A percentile compares a stretch with the other conserved stretches of the same genome.
Evolutionary conservation across 352 stramenopile species (phyloP).

Genomic region (Pythium folliculosum): DNA sequence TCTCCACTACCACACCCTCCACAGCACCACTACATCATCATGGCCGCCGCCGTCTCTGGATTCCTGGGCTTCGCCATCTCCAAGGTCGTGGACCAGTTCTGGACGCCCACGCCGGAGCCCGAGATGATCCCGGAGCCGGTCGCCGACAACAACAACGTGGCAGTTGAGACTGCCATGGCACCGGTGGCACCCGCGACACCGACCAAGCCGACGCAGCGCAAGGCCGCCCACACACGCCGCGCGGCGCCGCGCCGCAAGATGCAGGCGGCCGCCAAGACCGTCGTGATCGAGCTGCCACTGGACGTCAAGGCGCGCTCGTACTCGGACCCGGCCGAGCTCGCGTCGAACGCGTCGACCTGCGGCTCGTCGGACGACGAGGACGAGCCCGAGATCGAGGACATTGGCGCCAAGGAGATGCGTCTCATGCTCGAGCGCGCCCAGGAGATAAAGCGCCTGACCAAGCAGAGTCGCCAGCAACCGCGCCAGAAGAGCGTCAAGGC

Average conservation of each 20-base stretch:
- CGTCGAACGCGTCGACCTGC: constrained; percentile 40
- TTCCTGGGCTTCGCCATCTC: constrained; percentile 32
- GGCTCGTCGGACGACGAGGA: constrained; percentile 40
- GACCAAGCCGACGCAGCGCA: constrained; percentile 15
- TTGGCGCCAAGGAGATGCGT: constrained; percentile 35
- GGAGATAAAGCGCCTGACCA: constrained; percentile 38
- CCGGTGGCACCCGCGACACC: neutral
- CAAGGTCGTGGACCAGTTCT: constrained; percentile 35
- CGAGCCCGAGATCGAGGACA: constrained; percentile 31
- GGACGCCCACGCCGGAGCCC: constrained; percentile 11
- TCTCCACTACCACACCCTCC: neutral
- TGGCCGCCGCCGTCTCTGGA: constrained; percentile 30
- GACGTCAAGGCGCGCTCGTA: constrained; percentile 25
- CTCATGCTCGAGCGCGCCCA: constrained; percentile 42
- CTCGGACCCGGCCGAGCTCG: constrained; percentile 27
- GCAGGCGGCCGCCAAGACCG: neutral
- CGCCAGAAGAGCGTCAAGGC: constrained; percentile 7
- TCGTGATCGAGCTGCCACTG: constrained; percentile 13
- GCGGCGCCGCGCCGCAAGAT: constrained; percentile 24
- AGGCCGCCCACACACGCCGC: constrained; percentile 11
- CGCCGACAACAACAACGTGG: neutral
- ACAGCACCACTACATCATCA: constrained; percentile 9
- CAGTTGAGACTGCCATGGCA: constrained; percentile 1
- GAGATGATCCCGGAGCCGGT: neutral
- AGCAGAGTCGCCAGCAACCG: constrained; percentile 24